A percentile compares a stretch with the other conserved stretches of the same genome.
Evolutionary conservation across 345 rosid genomes (phyloP).

Genomic region (Syzygium aromaticum): DNA sequence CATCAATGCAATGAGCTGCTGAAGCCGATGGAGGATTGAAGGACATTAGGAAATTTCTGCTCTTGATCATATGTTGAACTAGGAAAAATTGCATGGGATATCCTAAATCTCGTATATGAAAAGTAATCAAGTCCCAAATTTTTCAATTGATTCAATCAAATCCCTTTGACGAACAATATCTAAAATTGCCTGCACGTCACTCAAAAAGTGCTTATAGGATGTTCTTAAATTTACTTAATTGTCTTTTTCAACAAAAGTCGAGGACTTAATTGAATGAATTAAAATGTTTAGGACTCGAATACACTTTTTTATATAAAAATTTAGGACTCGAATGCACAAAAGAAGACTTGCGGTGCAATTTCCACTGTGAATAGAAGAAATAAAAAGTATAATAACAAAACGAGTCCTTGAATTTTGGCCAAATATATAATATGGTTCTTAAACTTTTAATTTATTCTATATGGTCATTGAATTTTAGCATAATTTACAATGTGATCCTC

Average conservation of each 20-base stretch:
- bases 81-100: background rate
- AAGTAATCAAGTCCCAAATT: background rate
- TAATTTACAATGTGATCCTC: too few species aligned
- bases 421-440: too few species aligned
- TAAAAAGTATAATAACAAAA: too few species aligned
- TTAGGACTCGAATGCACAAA: background rate
- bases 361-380: background rate
- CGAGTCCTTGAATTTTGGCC: too few species aligned
- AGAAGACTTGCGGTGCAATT: rapidly evolving
- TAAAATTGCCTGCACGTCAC: background rate
- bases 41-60: background rate
- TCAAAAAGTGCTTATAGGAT: background rate
- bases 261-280: background rate
- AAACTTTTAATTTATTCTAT: too few species aligned
- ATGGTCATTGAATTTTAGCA: too few species aligned
- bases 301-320: background rate
- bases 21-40: background rate
- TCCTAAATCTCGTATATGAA: background rate
- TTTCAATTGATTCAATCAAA: background rate
- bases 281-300: too few species aligned
- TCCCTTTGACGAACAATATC: background rate
- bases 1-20: background rate
- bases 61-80: background rate
- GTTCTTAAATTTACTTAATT: background rate
- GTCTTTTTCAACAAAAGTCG: background rate